Conservation (phyloP, 192 early-diverging fungal genomes). For the Umbelopsis ramanniana region DNA sequence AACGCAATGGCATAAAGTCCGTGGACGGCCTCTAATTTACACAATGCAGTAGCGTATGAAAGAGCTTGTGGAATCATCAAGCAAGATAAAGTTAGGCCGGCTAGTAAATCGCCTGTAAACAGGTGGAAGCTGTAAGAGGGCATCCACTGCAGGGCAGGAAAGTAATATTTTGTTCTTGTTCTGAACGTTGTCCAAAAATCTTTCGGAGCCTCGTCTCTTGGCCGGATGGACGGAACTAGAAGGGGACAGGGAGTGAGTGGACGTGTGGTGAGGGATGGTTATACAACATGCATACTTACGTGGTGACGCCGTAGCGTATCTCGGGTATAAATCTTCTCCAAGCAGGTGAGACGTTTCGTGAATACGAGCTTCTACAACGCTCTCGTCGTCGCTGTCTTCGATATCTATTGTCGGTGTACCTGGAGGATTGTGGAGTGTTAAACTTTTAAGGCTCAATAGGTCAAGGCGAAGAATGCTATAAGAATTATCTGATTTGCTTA, state of each 20-base stretch:
- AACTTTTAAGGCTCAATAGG: too few species aligned
- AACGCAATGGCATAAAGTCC: slow-evolving; percentile 90
- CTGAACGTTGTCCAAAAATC: slow-evolving; percentile 47
- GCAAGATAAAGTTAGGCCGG: slow-evolving; percentile 84
- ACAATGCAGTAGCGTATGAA: slow-evolving; percentile 89
- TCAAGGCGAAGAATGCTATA: neutral
- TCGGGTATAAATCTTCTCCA: slow-evolving; percentile 21
- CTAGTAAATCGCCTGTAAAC: slow-evolving; percentile 77
- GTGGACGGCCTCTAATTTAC: slow-evolving; percentile 83
- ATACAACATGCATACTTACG: slow-evolving; percentile 24
- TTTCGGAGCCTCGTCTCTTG: slow-evolving; percentile 28
- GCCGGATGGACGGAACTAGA: slow-evolving; percentile 6
- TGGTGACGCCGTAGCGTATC: slow-evolving; percentile 38
- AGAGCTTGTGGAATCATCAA: slow-evolving; percentile 77
- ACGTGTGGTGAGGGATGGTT: neutral
- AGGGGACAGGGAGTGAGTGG: neutral
- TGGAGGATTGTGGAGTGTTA: neutral
- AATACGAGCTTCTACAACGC: slow-evolving; percentile 17
- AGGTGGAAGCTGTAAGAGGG: slow-evolving; percentile 71
- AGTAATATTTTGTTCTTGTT: slow-evolving; percentile 86
- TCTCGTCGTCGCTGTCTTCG: slow-evolving; percentile 36
- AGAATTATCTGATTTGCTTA: neutral
- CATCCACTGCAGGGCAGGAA: slow-evolving; percentile 94
- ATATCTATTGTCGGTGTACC: slow-evolving; percentile 8
- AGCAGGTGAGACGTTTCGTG: slow-evolving; percentile 7